Evolutionary conservation across 805 yeast genomes (phyloP).

Genomic region (Spathaspora arborariae): DNA sequence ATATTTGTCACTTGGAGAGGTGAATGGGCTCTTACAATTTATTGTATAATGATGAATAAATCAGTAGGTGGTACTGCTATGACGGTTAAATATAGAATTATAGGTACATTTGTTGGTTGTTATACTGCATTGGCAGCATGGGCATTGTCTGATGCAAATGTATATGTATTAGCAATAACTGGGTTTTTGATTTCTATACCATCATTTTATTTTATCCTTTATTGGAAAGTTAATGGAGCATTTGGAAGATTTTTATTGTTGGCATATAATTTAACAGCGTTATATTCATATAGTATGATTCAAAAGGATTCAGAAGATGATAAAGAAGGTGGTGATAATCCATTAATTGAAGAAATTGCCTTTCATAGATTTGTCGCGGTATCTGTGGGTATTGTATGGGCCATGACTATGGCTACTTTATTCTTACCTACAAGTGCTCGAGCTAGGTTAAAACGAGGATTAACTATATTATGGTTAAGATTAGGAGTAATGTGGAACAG

Average conservation of each 20-base stretch:
- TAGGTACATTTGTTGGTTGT: constrained; percentile 77
- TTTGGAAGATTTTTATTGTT: constrained; percentile 68
- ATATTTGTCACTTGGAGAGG: constrained; percentile 65
- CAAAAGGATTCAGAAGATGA: constrained; percentile 53
- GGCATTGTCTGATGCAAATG: constrained; percentile 55
- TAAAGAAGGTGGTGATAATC: constrained; percentile 67
- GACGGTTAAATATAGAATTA: constrained; percentile 68
- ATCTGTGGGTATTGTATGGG: constrained; percentile 72
- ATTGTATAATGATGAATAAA: constrained; percentile 79
- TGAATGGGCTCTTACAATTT: constrained; percentile 84
- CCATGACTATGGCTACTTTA: constrained; percentile 60
- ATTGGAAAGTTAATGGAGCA: constrained; percentile 62
- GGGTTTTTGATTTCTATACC: constrained; percentile 48
- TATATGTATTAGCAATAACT: constrained; percentile 44
- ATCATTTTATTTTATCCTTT: constrained; percentile 55
- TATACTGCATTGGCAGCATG: constrained; percentile 56
- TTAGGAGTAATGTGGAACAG: constrained; percentile 79
- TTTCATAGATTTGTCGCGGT: constrained; percentile 75
- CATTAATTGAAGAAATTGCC: constrained; percentile 70
- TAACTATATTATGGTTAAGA: constrained; percentile 70
- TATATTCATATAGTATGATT: constrained; percentile 69
- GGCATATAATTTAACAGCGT: constrained; percentile 74
- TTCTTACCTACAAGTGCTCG: constrained; percentile 78
- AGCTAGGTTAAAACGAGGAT: constrained; percentile 56
- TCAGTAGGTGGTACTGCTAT: constrained; percentile 80